Evolutionary conservation across 495 filamentous ascomycete species (phyloP).

Genomic region (Rostrohypoxylon terebratum): DNA sequence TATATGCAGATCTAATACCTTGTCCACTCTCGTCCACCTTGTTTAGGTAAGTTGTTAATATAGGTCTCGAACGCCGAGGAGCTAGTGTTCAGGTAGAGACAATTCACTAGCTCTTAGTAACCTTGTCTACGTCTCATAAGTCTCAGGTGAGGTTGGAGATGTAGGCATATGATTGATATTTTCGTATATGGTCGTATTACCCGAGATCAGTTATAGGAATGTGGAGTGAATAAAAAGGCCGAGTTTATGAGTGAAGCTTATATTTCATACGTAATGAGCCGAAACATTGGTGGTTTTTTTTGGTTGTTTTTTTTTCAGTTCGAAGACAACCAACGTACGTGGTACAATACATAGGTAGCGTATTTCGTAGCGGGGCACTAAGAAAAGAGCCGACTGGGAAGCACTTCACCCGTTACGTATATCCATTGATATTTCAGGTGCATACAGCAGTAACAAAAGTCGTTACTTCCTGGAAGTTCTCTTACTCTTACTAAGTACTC

Average conservation of each 20-base stretch:
- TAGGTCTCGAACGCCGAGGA: slow-evolving; percentile 31
- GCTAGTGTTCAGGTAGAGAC: slow-evolving; percentile 25
- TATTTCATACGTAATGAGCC: slow-evolving; percentile 41
- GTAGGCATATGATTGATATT: slow-evolving; percentile 17
- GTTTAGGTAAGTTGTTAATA: too few species aligned
- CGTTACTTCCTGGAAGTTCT: neutral
- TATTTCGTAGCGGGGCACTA: slow-evolving; percentile 35
- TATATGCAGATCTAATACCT: neutral
- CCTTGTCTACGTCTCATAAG: too few species aligned
- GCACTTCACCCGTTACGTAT: neutral
- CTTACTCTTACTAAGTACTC: too few species aligned
- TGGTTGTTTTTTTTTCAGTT: slow-evolving; percentile 22
- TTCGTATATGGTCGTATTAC: slow-evolving; percentile 11
- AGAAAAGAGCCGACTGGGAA: slow-evolving; percentile 6
- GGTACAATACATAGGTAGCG: neutral
- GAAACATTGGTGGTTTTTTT: slow-evolving; percentile 21
- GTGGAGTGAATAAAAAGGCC: slow-evolving; percentile 28
- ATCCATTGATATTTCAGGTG: neutral
- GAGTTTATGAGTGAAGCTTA: slow-evolving; percentile 9
- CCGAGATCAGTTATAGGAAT: neutral
- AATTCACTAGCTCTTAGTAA: slow-evolving; percentile 33
- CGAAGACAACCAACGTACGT: slow-evolving; percentile 3
- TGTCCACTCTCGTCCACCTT: neutral
- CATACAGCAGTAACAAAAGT: neutral
- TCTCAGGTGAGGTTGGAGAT: neutral